Evolutionary conservation across 2,329 filamentous ascomycete species (phyloP).

Genomic region (Aspergillus persii): DNA sequence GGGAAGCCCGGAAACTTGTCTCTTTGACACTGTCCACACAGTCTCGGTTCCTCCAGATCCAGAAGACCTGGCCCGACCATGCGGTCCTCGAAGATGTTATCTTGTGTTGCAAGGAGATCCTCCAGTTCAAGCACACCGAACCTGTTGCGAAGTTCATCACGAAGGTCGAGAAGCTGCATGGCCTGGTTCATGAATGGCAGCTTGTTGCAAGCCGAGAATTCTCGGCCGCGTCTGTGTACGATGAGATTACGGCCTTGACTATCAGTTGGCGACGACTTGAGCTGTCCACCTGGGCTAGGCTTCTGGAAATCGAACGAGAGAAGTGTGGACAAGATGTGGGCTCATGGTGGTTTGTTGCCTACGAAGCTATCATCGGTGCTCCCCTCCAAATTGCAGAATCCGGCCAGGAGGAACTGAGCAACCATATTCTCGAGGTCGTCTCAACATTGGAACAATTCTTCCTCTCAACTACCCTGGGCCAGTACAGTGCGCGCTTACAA

Average conservation of each 20-base stretch:
- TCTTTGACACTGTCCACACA: conserved; percentile 67
- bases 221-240: conserved; percentile 67
- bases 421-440: conserved; percentile 68
- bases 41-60: conserved; percentile 68
- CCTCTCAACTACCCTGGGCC: conserved; percentile 72
- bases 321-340: conserved; percentile 75
- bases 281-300: conserved; percentile 82
- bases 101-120: conserved; percentile 68
- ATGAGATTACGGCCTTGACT: conserved; percentile 74
- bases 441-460: conserved; percentile 78
- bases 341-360: conserved; percentile 96
- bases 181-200: conserved; percentile 89
- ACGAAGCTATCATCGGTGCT: conserved; percentile 79
- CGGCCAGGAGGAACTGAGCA: conserved; percentile 57
- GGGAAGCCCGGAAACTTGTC: conserved; percentile 72
- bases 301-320: conserved; percentile 79
- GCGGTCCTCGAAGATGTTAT: conserved; percentile 79
- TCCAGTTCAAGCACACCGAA: conserved; percentile 74
- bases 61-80: conserved; percentile 65
- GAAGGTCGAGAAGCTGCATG: conserved; percentile 83
- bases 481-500: conserved; percentile 70
- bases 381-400: conserved; percentile 65
- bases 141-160: conserved; percentile 84
- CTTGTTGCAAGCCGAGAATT: conserved; percentile 81
- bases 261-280: conserved; percentile 90